These are phyloP conservation scores for Penicillium vulpinum DNA, from an alignment of 2,329 filamentous ascomycete species.

Conservation along the genomic window DNA sequence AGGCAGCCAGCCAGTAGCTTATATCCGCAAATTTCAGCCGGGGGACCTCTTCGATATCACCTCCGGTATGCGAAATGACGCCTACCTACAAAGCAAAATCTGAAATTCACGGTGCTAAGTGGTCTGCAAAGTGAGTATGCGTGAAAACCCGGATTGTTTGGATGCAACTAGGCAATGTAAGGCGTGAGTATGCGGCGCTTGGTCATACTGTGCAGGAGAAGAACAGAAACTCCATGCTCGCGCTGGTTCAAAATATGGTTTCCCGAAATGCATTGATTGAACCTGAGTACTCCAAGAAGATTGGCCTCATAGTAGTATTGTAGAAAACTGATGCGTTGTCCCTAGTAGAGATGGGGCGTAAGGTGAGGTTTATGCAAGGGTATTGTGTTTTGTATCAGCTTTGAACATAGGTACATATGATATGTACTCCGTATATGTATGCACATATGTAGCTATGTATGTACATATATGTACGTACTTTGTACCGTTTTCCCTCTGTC, in stretches of 20 bases:
- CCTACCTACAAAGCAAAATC: too few relatives aligned
- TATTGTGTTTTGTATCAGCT: not conserved
- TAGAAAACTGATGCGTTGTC: too few relatives aligned
- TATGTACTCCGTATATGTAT: too few relatives aligned
- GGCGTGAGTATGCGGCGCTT: not conserved
- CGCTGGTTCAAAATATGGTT: not conserved
- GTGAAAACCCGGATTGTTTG: not conserved
- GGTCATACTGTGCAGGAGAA: not conserved
- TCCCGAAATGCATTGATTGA: not conserved
- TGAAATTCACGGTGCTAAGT: too few relatives aligned
- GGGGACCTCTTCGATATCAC: not conserved
- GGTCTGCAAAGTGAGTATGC: too few relatives aligned
- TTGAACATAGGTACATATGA: not conserved
- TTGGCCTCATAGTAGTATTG: too few relatives aligned
- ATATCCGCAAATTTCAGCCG: not conserved
- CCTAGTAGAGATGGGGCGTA: too few relatives aligned
- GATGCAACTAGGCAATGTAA: not conserved
- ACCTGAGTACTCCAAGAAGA: not conserved
- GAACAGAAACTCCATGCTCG: not conserved
- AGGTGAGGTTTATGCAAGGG: not conserved
- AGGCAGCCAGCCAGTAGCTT: not conserved
- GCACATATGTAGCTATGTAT: too few relatives aligned
- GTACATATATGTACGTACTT: too few relatives aligned
- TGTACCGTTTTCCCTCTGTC: too few relatives aligned
- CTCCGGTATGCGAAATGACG: not conserved